phyloP scores from a whole-genome alignment of 495 filamentous ascomycete genomes.

The Trichoderma parareesei region DNA sequence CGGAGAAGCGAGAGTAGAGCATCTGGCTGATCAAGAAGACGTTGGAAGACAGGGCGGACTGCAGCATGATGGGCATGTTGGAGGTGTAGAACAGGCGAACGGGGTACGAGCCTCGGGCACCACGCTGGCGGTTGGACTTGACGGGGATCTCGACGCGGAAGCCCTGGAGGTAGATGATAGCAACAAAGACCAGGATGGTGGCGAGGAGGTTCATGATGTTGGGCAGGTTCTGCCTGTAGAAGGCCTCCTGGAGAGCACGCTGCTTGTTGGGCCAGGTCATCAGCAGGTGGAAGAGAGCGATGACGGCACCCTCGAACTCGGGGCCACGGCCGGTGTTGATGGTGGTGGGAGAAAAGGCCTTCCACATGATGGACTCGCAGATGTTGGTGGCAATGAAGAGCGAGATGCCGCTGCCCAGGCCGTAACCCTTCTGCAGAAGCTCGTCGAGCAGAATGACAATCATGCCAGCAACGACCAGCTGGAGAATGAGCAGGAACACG shows the following conservation, averaged over 20 bases:
- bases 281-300: slow-evolving; percentile 95
- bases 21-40: slow-evolving; percentile 98
- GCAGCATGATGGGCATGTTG: slow-evolving; percentile 99
- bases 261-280: slow-evolving; percentile 99
- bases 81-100: slow-evolving; percentile 80
- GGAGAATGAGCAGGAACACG: slow-evolving; percentile 92
- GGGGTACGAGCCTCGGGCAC: slow-evolving; percentile 81
- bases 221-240: slow-evolving; percentile 98
- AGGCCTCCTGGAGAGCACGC: slow-evolving; percentile 91
- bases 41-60: slow-evolving; percentile 96
- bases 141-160: slow-evolving; percentile 99
- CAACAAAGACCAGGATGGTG: slow-evolving; percentile 86
- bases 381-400: slow-evolving; percentile 99
- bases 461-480: slow-evolving; percentile 92
- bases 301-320: slow-evolving; percentile 98
- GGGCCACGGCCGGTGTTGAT: slow-evolving; percentile 99
- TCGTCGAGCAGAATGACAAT: slow-evolving; percentile 99
- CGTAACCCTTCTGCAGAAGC: slow-evolving; percentile 98
- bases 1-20: slow-evolving; percentile 96
- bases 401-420: slow-evolving; percentile 95
- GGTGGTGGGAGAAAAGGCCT: slow-evolving; percentile 97
- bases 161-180: slow-evolving; percentile 98
- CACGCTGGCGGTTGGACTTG: slow-evolving; percentile 98
- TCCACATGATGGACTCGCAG: slow-evolving; percentile 99
- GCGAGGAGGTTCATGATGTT: slow-evolving; percentile 99